These are phyloP conservation scores for Kodamaea sp. DNA, from an alignment of 1,139 yeast species.

Conservation along the genomic window DNA sequence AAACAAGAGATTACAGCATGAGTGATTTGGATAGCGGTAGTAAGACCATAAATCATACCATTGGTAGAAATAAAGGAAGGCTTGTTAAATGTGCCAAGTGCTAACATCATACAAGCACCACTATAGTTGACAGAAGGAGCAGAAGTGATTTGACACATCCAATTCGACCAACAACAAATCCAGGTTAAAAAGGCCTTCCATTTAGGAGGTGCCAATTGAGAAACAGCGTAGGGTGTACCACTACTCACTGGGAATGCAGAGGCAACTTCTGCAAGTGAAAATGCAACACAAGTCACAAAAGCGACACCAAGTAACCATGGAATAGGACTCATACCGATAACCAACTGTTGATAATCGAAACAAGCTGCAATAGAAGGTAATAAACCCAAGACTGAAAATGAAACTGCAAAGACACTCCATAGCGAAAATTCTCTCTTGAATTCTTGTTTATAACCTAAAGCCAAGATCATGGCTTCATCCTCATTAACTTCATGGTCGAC, in stretches of 20 bases:
- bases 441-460: constrained; percentile 72
- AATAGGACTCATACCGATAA: constrained; percentile 50
- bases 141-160: constrained; percentile 52
- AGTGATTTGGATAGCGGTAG: constrained; percentile 46
- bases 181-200: constrained; percentile 51
- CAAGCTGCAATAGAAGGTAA: constrained; percentile 67
- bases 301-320: constrained; percentile 53
- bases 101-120: constrained; percentile 58
- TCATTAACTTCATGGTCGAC: constrained; percentile 45
- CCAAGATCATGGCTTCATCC: constrained; percentile 57
- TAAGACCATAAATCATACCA: constrained; percentile 21
- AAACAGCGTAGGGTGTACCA: constrained; percentile 50
- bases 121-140: constrained; percentile 66
- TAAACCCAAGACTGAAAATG: constrained; percentile 69
- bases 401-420: constrained; percentile 62
- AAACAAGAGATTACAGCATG: constrained; percentile 49
- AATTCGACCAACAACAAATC: constrained; percentile 28
- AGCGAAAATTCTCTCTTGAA: constrained; percentile 65
- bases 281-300: constrained; percentile 50
- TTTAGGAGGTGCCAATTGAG: constrained; percentile 52
- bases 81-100: constrained; percentile 38
- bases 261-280: constrained; percentile 46
- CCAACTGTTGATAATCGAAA: constrained; percentile 51
- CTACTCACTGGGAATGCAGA: constrained; percentile 47
- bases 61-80: constrained; percentile 15